Evolutionary conservation across 352 stramenopile species (phyloP), one percentile per base, ranked within the genome.

Genomic region (Pythium folliculosum): DNA sequence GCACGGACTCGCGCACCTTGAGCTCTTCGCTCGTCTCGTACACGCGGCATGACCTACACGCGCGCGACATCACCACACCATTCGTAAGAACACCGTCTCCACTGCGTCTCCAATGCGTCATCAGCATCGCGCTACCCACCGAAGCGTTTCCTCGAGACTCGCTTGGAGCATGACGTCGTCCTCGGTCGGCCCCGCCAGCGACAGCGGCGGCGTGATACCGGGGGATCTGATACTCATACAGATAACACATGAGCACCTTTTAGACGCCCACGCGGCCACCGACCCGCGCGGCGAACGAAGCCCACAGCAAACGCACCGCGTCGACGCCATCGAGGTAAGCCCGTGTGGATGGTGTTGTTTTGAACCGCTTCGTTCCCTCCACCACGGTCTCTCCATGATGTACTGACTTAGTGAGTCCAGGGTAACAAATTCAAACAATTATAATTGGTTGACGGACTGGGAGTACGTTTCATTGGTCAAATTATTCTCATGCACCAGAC

Each of bases 11-110:
- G 1, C 91, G 85, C 56, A 79, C 70, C 5, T 75, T 70, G 23
- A 91, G 60, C 54, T 91, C 85, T 16, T 92, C 70, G 17, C 83
- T 71, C 16, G 69, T 93, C 67, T 97, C 90, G 60, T 94, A 91
- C 53, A 97, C 59, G 5, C 74, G 77, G 51, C 65, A 89, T 25
- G 76, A 72, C 43, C 84, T 95, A 14, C 19, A 27, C 44, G 19
- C 19, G 14, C 8, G 38, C 3, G 2, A 19, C 19, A 22, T 2
- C 43, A 50, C 5, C 44, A 50, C 21, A 16, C n/a, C 2, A 4
- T 8, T 22, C 6, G 47, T 25, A 1, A 32, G 19, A 27, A 9
- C 2, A 47, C n/a, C 27, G 35, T n/a, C 49, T 16, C 12, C 22
- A 16, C 10, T 19, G 21, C n/a, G n/a, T n/a, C n/a, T n/a, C n/a